A percentile compares a stretch with the other conserved stretches of the same genome.
These are phyloP conservation scores for Coemansia aciculifera DNA, from an alignment of 192 early-diverging fungal genomes.

Conservation along the genomic window DNA sequence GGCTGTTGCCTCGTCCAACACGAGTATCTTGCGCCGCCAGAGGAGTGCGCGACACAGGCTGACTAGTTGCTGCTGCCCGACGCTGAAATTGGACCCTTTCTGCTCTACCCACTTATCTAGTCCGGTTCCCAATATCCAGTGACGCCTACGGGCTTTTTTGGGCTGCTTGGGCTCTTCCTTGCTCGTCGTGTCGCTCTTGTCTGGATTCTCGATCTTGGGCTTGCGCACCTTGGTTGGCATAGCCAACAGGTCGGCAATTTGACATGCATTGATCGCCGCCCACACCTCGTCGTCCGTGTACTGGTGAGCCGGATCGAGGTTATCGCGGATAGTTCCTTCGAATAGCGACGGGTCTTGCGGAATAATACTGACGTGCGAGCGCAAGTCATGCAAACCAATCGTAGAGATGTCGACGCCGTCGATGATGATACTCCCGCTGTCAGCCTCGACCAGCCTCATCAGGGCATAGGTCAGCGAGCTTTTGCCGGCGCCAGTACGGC, in stretches of 20 bases:
- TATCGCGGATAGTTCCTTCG: slow-evolving; percentile 64
- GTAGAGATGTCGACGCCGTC: slow-evolving; percentile 61
- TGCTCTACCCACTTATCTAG: slow-evolving; percentile 22
- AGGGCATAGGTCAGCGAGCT: slow-evolving; percentile 61
- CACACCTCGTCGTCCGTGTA: slow-evolving; percentile 67
- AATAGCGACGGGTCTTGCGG: slow-evolving; percentile 74
- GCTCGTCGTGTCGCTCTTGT: not conserved
- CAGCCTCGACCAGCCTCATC: slow-evolving; percentile 68
- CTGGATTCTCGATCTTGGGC: not conserved
- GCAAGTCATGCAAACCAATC: slow-evolving; percentile 62
- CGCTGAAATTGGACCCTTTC: slow-evolving; percentile 68
- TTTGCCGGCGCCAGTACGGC: slow-evolving; percentile 81
- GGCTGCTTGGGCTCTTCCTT: not conserved
- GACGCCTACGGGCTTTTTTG: not conserved
- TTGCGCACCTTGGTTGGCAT: not conserved
- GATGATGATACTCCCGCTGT: slow-evolving; percentile 56
- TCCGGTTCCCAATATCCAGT: slow-evolving; percentile 7
- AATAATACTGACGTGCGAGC: slow-evolving; percentile 62
- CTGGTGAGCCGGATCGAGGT: slow-evolving; percentile 64
- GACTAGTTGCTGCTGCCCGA: slow-evolving; percentile 69
- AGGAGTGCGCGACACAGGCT: slow-evolving; percentile 63
- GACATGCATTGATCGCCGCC: slow-evolving; percentile 56
- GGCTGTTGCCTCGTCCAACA: slow-evolving; percentile 77
- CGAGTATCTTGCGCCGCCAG: slow-evolving; percentile 64
- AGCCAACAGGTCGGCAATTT: slow-evolving; percentile 48